Base-by-base conservation (phyloP, 2,329 filamentous ascomycete species). In the Uncinocarpus reesii region DNA sequence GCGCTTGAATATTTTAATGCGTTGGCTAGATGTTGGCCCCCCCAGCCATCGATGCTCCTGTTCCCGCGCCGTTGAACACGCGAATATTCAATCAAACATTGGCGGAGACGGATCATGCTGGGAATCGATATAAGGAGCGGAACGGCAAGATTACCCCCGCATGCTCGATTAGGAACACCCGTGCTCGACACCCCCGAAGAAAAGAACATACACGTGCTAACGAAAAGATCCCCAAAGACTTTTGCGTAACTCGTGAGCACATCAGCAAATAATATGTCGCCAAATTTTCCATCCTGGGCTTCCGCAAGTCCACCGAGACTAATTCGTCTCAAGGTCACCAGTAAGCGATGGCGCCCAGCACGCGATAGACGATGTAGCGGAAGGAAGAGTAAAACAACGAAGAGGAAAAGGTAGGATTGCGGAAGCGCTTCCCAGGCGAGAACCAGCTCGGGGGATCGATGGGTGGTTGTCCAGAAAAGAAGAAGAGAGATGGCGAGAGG, bases 161-260 rank as follows among this genome's bases (percentile, higher is more conserved):
- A 95, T 46, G 73, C 77, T 34, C 90, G 79, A 66, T 95, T 83
- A 0, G 90, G 89, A 23, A 80, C 79, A 24, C 80, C 81, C 1
- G 88, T 95, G 21, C 86, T 86, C 44, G 83, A 84, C 35, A 80
- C 77, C 2, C 77, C 77, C 2, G 75, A 68, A 1, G 78, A 77
- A 60, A 94, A 78, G 65, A 94, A 89, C 90, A 95, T 95, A 78
- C 88, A 96, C 23, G 88, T 68, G 41, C 81, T 81, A 48, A 96
- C 84, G 63, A 88, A 95, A 10, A 95, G 70, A 65, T 98, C 92
- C 20, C 83, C 90, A 23, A 94, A 74, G 24, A 95, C 84, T 65
- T 93, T 95, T 53, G 90, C 83, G 65, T 96, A 98, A 60, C 86
- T 93, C 35, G 92, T 98, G 57, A 96, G 70, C 48, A 88, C 90